Percentiles rank a stretch among this genome's conserved stretches.
phyloP scores from a whole-genome alignment of 2,329 filamentous ascomycete genomes.

The Shiraia bambusicola region DNA sequence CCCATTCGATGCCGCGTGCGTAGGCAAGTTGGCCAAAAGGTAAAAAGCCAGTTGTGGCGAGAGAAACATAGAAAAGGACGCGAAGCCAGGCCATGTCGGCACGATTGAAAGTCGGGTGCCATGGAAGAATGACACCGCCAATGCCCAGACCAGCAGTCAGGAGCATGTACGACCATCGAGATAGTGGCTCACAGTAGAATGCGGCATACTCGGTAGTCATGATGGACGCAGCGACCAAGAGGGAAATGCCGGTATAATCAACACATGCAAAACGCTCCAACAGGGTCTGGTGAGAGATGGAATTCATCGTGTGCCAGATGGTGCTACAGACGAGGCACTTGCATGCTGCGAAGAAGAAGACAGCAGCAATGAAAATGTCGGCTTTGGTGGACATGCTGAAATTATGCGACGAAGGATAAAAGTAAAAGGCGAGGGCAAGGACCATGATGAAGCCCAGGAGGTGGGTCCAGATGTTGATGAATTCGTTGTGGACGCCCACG shows the following conservation, averaged over 20 bases:
- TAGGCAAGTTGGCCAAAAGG: slow-evolving; percentile 81
- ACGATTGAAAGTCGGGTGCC: slow-evolving; percentile 94
- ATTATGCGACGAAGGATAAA: slow-evolving; percentile 85
- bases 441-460: slow-evolving; percentile 85
- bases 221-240: slow-evolving; percentile 93
- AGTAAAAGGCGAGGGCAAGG: slow-evolving; percentile 87
- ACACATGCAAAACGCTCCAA: slow-evolving; percentile 97
- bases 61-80: slow-evolving; percentile 85
- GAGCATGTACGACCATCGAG: slow-evolving; percentile 81
- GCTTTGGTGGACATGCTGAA: slow-evolving; percentile 84
- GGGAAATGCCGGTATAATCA: slow-evolving; percentile 95
- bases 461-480: slow-evolving; percentile 98
- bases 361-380: slow-evolving; percentile 85
- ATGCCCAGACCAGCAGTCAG: slow-evolving; percentile 79
- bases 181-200: slow-evolving; percentile 93
- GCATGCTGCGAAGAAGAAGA: slow-evolving; percentile 95
- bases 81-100: slow-evolving; percentile 89
- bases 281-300: slow-evolving; percentile 83
- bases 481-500: slow-evolving; percentile 85
- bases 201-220: slow-evolving; percentile 98
- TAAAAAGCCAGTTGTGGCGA: slow-evolving; percentile 84
- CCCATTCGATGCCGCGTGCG: slow-evolving; percentile 76
- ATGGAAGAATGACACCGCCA: slow-evolving; percentile 86
- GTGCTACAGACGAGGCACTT: slow-evolving; percentile 94
- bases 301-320: slow-evolving; percentile 99